phyloP scores from a whole-genome alignment of 768 basidiomycete species.

The Coprinopsis marcescibilis region DNA sequence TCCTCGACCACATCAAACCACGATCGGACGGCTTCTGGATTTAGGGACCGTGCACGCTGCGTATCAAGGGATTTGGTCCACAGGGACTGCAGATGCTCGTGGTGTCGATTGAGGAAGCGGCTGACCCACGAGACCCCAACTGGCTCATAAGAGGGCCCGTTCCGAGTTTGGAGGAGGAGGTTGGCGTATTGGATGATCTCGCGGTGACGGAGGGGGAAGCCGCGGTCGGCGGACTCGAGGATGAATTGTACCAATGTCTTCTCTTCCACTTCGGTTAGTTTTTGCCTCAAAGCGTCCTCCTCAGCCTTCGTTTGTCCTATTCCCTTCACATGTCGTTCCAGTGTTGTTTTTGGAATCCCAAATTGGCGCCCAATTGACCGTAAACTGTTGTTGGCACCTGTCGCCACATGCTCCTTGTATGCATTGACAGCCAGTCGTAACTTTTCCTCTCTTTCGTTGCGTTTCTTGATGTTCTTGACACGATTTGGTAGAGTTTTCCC shows the following conservation, averaged over 20 bases:
- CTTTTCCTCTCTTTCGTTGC: background rate
- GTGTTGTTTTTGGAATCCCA: conserved; percentile 13
- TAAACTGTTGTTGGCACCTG: conserved; percentile 2
- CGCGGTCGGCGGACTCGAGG: conserved; percentile 21
- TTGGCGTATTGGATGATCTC: conserved; percentile 22
- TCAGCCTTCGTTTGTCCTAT: conserved; percentile 12
- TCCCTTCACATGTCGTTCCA: conserved; percentile 16
- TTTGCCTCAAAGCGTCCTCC: conserved; percentile 22
- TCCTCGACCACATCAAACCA: conserved; percentile 30
- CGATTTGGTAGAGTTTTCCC: conserved; percentile 1
- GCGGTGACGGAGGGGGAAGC: conserved; percentile 17
- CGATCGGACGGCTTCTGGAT: conserved; percentile 20
- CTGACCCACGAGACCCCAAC: conserved; percentile 25
- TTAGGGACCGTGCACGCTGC: conserved; percentile 23
- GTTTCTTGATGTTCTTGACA: background rate
- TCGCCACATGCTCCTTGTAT: conserved; percentile 4
- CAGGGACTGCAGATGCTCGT: conserved; percentile 23
- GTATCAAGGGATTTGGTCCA: conserved; percentile 28
- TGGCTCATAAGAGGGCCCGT: conserved; percentile 1
- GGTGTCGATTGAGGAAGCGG: conserved; percentile 22
- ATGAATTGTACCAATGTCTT: conserved; percentile 24
- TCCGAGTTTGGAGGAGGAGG: background rate
- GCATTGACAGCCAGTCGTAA: background rate
- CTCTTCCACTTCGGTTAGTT: conserved; percentile 23
- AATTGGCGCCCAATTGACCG: conserved; percentile 12